Conservation (phyloP, 2,329 filamentous ascomycete genomes). For the Colletotrichum australisinense region DNA sequence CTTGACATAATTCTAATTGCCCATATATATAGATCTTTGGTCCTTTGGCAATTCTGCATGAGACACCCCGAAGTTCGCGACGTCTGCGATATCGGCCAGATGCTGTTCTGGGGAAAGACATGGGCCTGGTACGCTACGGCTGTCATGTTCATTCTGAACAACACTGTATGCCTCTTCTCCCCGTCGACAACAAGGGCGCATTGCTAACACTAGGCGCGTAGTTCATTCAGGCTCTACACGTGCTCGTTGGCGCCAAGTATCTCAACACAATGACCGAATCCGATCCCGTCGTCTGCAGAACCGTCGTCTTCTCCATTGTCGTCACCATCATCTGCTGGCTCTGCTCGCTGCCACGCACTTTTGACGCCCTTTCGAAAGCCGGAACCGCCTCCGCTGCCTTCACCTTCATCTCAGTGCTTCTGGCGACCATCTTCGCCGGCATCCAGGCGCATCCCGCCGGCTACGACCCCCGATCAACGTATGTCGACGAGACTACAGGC, state of each 20-base stretch:
- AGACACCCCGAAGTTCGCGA: conserved; percentile 92
- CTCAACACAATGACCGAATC: conserved; percentile 87
- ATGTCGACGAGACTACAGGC: conserved; percentile 42
- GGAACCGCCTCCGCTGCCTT: conserved; percentile 85
- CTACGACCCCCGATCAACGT: conserved; percentile 64
- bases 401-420: conserved; percentile 88
- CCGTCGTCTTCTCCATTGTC: conserved; percentile 82
- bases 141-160: conserved; percentile 93
- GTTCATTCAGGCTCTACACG: conserved; percentile 70
- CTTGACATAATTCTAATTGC: conserved; percentile 24
- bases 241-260: conserved; percentile 86
- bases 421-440: conserved; percentile 85
- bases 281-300: conserved; percentile 74
- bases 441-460: conserved; percentile 79
- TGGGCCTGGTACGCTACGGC: conserved; percentile 79
- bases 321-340: conserved; percentile 81
- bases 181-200: background rate
- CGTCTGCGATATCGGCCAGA: conserved; percentile 95
- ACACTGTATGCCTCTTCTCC: conserved; percentile 62
- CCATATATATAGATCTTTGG: conserved; percentile 40
- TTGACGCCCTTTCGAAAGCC: conserved; percentile 81
- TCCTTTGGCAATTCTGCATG: conserved; percentile 85
- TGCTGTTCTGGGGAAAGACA: conserved; percentile 87
- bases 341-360: conserved; percentile 87
- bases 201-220: background rate